Base-by-base conservation (phyloP, 1,284 basidiomycete species). In the Malassezia yamatoensis region DNA sequence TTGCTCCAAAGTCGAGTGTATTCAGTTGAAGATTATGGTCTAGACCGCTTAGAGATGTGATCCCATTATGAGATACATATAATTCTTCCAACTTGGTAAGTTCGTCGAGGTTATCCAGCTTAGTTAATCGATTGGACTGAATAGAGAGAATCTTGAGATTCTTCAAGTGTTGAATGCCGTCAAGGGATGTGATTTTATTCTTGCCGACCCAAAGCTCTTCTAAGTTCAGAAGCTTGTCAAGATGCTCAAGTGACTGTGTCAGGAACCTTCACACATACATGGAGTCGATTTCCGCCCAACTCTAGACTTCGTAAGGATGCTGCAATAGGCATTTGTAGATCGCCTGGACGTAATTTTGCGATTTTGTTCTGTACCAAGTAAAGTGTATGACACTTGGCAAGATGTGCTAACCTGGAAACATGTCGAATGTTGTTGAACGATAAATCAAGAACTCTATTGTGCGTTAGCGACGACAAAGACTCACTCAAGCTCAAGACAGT, bases 311-410 rank as follows among this genome's bases (percentile, higher is more conserved):
- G 81, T 55, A 96, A 74, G 2, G 82, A 83, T n/a, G 68, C 67
- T 0, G 78, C 77, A 21, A 83, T 83, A 51, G 85, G 72, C 39
- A 81, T 76, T 55, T 80, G 76, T 8, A 90, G 76, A 41, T 84
- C 80, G 12, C 81, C 80, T 1, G 62, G 48, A 3, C 72, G 62
- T 44, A 98, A 87, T 54, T 81, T 82, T 6, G 83, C 82, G 65
- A 98, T 93, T 77, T 88, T 87, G 78, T 98, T 96, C 77, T 98
- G 93, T 1, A 98, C 88, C 67, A 98, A 88, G 77, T 90, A 98
- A 20, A 94, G 79, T 0, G 87, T 88, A 49, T 81, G 78, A 33
- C 94, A 80, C 18, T 75, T 66, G 12, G 61, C 74, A 24, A 78
- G 70, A 2, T 82, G 80, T 2, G 78, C 78, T 1, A 91, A 78